Base-by-base conservation (phyloP, 225 moss, liverwort and hornwort species). In the Bryum argenteum region DNA sequence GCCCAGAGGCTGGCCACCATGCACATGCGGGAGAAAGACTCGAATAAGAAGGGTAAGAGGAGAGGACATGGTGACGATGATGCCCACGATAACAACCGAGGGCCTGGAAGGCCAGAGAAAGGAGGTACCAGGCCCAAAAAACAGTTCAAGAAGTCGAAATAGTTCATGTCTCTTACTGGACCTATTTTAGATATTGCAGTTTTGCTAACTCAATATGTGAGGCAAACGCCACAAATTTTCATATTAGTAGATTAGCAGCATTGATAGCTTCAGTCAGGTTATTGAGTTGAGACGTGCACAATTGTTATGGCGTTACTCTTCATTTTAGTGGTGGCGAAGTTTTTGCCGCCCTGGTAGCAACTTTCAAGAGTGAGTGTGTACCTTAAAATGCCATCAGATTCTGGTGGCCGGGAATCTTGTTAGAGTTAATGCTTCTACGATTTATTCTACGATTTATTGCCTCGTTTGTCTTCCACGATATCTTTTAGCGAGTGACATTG, bases 11-110 rank as follows among this genome's bases (percentile, higher is more conserved):
- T 96, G 10, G 70, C 93, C 47, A 82, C 93, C 39, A 75, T 75
- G 80, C 78, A 90, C 70, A 86, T 96, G 90, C 88, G 91, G 47
- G 93, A 96, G 76, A 89, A 89, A 57, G 93, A 91, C 59, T 59
- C 77, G 52, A 80, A 70, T 48, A 96, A 89, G 73, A 90, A 82
- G 71, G 82, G 84, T 9, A 91, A 85, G 82, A 84, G 89, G 68
- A 86, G 81, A 66, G 76, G 80, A 17, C 76, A 77, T 12, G 87
- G 74, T 21, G 75, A 78, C 38, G 80, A 89, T 63, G 77, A 73
- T 70, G 73, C 21, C 18, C 88, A 88, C 47, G 80, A 85, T 24
- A 79, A 69, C 16, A 74, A 42, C 20, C 68, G 73, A 9, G 80
- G 83, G 16, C 65, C 72, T 9, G 79, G 79, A 58, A 41, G 79